Evolutionary conservation across 2,329 filamentous ascomycete species (phyloP).

Genomic region (Emergomyces pasteurianus): DNA sequence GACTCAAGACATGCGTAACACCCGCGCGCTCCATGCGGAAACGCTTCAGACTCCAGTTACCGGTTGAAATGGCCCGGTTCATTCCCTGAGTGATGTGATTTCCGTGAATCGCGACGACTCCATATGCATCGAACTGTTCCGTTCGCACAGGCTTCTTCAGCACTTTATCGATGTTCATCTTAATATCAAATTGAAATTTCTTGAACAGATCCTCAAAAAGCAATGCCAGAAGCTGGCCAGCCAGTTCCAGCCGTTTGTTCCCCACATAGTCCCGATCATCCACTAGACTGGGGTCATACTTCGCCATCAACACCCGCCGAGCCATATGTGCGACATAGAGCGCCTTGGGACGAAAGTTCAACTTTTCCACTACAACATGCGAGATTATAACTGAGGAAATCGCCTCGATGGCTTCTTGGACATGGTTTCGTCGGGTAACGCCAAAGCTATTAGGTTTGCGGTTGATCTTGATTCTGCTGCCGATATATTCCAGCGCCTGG

Average conservation of each 20-base stretch:
- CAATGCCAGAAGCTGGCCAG: slow-evolving; percentile 83
- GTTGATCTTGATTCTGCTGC: slow-evolving; percentile 76
- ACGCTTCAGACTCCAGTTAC: slow-evolving; percentile 95
- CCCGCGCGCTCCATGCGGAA: slow-evolving; percentile 98
- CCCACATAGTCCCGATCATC: slow-evolving; percentile 97
- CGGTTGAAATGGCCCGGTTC: slow-evolving; percentile 91
- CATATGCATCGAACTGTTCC: slow-evolving; percentile 74
- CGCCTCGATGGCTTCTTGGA: slow-evolving; percentile 86
- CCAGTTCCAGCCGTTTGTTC: slow-evolving; percentile 90
- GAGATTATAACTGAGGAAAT: slow-evolving; percentile 87
- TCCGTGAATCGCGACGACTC: slow-evolving; percentile 72
- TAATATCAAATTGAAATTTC: slow-evolving; percentile 78
- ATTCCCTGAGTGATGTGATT: slow-evolving; percentile 84
- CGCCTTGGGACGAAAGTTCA: slow-evolving; percentile 95
- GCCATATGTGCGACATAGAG: slow-evolving; percentile 97
- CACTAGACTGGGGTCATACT: slow-evolving; percentile 76
- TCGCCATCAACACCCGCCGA: slow-evolving; percentile 86
- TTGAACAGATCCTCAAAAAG: slow-evolving; percentile 98
- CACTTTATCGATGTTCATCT: slow-evolving; percentile 88
- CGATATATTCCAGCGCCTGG: slow-evolving; percentile 88
- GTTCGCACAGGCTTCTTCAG: slow-evolving; percentile 87
- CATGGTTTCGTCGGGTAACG: slow-evolving; percentile 59
- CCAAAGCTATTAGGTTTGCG: slow-evolving; percentile 47
- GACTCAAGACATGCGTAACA: slow-evolving; percentile 89
- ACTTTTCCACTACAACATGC: slow-evolving; percentile 79